Conservation (phyloP, 805 yeast genomes). For the Yueomyces sinensis region DNA sequence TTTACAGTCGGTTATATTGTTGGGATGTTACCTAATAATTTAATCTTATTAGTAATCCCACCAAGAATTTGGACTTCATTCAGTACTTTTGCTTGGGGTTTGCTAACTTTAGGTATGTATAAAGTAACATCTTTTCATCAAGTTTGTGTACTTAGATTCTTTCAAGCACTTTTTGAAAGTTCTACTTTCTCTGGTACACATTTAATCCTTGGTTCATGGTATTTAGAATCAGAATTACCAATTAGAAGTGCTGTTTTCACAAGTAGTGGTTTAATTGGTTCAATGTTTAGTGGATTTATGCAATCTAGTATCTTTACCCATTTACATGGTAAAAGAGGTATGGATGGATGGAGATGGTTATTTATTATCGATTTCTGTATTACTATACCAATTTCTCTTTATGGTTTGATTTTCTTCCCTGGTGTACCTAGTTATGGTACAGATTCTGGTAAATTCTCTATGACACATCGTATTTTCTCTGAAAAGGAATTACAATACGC, state of each 20-base stretch:
- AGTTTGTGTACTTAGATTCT: conserved; percentile 44
- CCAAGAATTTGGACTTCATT: conserved; percentile 46
- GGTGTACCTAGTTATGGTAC: conserved; percentile 35
- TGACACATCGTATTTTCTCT: conserved; percentile 26
- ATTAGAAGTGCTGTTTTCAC: conserved; percentile 43
- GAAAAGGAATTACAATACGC: conserved; percentile 31
- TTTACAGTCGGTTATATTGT: conserved; percentile 50
- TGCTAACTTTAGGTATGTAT: conserved; percentile 38
- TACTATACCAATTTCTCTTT: conserved; percentile 43
- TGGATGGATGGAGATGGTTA: conserved; percentile 58
- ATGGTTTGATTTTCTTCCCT: conserved; percentile 47
- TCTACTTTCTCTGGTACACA: conserved; percentile 45
- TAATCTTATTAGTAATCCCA: conserved; percentile 36
- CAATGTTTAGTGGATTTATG: conserved; percentile 42
- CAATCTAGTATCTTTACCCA: conserved; percentile 39
- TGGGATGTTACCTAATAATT: conserved; percentile 49
- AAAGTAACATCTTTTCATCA: conserved; percentile 34
- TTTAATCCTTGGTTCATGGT: conserved; percentile 41
- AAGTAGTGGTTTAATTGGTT: conserved; percentile 40
- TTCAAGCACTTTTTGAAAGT: conserved; percentile 48
- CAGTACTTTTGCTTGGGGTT: conserved; percentile 44
- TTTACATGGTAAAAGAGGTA: conserved; percentile 34
- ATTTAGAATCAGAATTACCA: conserved; percentile 33
- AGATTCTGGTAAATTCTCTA: conserved; percentile 8
- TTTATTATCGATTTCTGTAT: conserved; percentile 48